A percentile compares a stretch with the other conserved stretches of the same genome.
phyloP scores from a whole-genome alignment of 352 stramenopile genomes.

The Phytophthora quininea region DNA sequence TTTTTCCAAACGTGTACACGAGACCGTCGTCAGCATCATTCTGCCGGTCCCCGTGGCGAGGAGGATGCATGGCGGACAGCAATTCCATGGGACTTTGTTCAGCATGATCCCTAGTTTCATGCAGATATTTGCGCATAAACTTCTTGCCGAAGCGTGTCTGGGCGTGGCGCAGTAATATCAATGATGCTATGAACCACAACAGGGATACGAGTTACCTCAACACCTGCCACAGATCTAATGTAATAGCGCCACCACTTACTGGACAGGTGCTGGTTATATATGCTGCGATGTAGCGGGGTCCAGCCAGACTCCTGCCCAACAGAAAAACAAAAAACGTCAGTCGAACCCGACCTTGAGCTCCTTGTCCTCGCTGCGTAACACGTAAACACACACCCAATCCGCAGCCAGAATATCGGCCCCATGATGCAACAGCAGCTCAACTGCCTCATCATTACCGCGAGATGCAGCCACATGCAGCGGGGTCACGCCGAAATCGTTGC shows the following conservation, averaged over 20 bases:
- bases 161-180: constrained; percentile 74
- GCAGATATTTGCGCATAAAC: constrained; percentile 59
- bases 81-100: constrained; percentile 73
- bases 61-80: constrained; percentile 37
- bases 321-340: constrained; percentile 20
- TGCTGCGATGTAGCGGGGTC: constrained; percentile 77
- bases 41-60: constrained; percentile 10
- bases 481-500: constrained; percentile 76
- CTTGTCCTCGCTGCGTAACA: neutral
- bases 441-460: constrained; percentile 56
- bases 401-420: constrained; percentile 51
- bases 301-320: constrained; percentile 76
- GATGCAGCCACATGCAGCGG: constrained; percentile 73
- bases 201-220: constrained; percentile 15
- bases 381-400: constrained; percentile 58
- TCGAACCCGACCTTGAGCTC: constrained; percentile 1
- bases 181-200: constrained; percentile 44
- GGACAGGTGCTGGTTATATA: constrained; percentile 70
- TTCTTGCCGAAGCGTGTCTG: constrained; percentile 50
- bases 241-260: constrained; percentile 43
- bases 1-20: constrained; percentile 87
- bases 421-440: constrained; percentile 61
- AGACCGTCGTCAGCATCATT: constrained; percentile 35
- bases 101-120: constrained; percentile 57
- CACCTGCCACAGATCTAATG: neutral